Conservation (phyloP, 2,329 filamentous ascomycete species). For the Fusarium sp. region DNA sequence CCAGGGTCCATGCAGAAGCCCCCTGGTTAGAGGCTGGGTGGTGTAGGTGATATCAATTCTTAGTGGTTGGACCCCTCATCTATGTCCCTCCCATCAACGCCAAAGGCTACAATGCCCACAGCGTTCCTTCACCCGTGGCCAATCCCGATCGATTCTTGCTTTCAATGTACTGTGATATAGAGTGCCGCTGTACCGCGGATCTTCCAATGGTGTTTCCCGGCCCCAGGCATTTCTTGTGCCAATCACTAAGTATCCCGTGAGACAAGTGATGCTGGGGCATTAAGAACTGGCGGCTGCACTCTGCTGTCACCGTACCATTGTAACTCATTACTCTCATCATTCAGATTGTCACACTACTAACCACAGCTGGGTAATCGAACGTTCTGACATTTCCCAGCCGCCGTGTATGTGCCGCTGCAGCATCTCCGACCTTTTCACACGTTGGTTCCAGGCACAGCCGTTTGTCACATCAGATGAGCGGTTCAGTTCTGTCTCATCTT, state of each 20-base stretch:
- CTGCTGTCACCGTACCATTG: neutral
- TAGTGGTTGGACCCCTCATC: neutral
- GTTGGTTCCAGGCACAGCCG: neutral
- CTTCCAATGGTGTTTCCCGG: neutral
- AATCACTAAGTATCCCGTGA: neutral
- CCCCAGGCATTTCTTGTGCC: neutral
- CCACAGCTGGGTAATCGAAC: neutral
- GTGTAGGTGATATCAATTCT: neutral
- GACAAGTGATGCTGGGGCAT: neutral
- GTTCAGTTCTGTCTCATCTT: conserved; percentile 4
- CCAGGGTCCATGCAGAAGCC: neutral
- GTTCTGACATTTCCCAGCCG: neutral
- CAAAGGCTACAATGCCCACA: neutral
- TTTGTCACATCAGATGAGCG: conserved; percentile 6
- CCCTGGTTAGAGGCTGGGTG: neutral
- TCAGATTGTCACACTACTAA: neutral
- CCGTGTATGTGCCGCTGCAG: neutral
- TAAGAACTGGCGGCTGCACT: neutral
- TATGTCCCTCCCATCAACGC: neutral
- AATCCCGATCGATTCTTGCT: neutral
- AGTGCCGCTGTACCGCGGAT: neutral
- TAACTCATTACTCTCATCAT: conserved; percentile 25
- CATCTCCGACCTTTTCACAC: neutral
- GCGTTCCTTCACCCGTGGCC: neutral
- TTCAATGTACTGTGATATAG: neutral